Evolutionary conservation across 2,329 filamentous ascomycete genomes (phyloP), one percentile per base, ranked within the genome.

Genomic region (Colletotrichum noveboracense): DNA sequence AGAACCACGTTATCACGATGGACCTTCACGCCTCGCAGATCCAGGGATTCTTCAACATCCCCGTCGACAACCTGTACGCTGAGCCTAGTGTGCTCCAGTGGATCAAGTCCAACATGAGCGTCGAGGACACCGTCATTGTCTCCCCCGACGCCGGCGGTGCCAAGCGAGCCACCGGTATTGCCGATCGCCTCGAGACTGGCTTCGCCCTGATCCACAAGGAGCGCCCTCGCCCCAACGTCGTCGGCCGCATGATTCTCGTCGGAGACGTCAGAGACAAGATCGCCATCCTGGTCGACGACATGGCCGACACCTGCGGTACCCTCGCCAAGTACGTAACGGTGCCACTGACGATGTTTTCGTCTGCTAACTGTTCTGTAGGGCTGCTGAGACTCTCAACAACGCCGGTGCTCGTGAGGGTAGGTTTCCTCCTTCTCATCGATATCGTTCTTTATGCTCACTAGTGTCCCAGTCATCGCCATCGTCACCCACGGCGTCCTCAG

Each of bases 281-380:
- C 34, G 96, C 96, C 76, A 98, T 99, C 82, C 93, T 99, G 65
- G 96, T 99, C 69, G 96, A 98, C 84, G 96, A 98, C 84, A 98
- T 98, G 95, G 96, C 96, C 36, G 96, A 98, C 83, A 98, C 96
- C 6, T 98, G 96, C 84, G 96, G 96, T 79, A 98, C 94, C 3
- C 88, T 91, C 36, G 88, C 88, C 84, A 98, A 98, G 87, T 97
- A 96, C 4, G 97, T 96, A 13, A 2, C 14, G 21, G 6, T 38
- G 5, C 1, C 16, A 43, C 38, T 34, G 6, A 38, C 8, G 18
- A n/a, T 34, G 4, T 26, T 26, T 6, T n/a, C 24, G 1, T 43
- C 2, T 52, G 28, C 74, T 76, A 32, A 76, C 58, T 26, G 9
- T 28, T 12, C 24, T 1, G 56, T 10, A 76, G 74, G 71, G 74